Conservation (phyloP, 2,329 filamentous ascomycete genomes). For the Lizonia empirigonia region DNA sequence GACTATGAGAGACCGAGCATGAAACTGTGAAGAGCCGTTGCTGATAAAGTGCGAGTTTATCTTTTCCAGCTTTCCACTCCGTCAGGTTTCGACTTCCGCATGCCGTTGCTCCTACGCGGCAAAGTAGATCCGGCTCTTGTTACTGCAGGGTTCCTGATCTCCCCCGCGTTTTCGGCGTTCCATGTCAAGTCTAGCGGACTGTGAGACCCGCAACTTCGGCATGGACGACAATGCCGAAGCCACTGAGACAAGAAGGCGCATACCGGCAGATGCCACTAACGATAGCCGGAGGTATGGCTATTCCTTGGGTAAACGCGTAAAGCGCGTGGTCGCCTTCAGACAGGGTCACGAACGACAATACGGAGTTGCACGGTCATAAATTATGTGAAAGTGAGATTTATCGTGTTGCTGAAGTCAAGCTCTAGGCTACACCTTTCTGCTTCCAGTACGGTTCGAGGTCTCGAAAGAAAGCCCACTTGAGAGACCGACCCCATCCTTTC, state of each 20-base stretch:
- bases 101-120: neutral
- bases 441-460: constrained; percentile 30
- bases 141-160: neutral
- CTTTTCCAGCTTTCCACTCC: neutral
- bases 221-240: too few species aligned
- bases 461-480: constrained; percentile 34
- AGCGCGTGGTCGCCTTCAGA: too few species aligned
- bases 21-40: too few species aligned
- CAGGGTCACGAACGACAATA: too few species aligned
- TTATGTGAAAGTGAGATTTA: neutral
- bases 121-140: neutral
- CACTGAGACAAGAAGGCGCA: too few species aligned
- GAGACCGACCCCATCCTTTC: constrained; percentile 29
- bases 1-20: too few species aligned
- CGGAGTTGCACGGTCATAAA: too few species aligned
- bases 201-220: too few species aligned
- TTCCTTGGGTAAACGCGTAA: too few species aligned
- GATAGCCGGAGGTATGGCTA: too few species aligned
- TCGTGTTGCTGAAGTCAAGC: neutral
- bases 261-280: too few species aligned
- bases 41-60: constrained; percentile 1
- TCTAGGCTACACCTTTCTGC: constrained; percentile 10
- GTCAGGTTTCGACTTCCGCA: neutral
- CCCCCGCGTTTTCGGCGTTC: constrained; percentile 4
- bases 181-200: neutral